Evolutionary conservation across 2,329 filamentous ascomycete species (phyloP), one percentile per base, ranked within the genome.

Genomic region (Microsporum ferrugineum): DNA sequence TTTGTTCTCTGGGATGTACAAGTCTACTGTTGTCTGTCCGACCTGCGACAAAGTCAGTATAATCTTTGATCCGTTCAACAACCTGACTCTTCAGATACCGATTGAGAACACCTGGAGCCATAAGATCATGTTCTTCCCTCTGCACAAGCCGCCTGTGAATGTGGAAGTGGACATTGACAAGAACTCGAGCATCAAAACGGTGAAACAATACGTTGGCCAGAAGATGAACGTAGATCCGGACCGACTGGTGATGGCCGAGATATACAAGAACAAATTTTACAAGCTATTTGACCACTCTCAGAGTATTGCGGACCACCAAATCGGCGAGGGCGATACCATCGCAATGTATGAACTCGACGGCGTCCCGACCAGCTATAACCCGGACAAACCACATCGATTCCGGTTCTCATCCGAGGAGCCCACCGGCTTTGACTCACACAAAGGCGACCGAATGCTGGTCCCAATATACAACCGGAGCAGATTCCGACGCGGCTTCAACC

Each of bases 21-120:
- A 97, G 77, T 97, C 95, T 51, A 97, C 92, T 0, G 82, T 99
- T 65, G 87, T 94, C 65, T 99, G 94, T 70, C 94, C 94, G 0
- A 83, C 82, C 5, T 99, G 94, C 72, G 82, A 87, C 67, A 99
- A 97, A 76, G 88, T 97, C 74, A 96, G 91, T 82, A 96, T 99
- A 68, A 97, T 94, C 0, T 99, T 99, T 70, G 94, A 99, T 71
- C 94, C 94, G 0, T 99, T 95, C 79, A 96, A 91, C 73, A 94
- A 95, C 66, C 77, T 99, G 62, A 96, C 94, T 0, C 78, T 99
- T 29, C 94, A 95, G 61, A 78, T 99, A 38, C 94, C 94, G 0
- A 84, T 96, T 60, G 88, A 94, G 71, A 91, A 87, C 65, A 82
- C 89, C 51, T 96, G 90, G 88, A 80, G 79, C 62, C 87, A 87